Evolutionary conservation across 208 protist species (phyloP).

Genomic region (Leishmania guyanensis): DNA sequence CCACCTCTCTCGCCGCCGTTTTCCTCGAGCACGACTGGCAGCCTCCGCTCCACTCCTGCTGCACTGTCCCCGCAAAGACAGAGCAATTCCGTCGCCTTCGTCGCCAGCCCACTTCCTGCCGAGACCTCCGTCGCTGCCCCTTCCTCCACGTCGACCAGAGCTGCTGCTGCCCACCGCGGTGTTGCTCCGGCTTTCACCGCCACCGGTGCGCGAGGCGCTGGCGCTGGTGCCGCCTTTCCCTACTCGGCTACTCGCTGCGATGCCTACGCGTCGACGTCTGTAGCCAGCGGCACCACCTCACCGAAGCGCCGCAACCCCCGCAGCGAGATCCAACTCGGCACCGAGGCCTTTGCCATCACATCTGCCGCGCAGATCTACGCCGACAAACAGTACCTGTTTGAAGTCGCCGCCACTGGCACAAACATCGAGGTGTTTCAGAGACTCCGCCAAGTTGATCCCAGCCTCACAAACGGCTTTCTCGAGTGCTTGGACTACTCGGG

Average conservation of each 20-base stretch:
- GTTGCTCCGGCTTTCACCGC: slow-evolving; percentile 13
- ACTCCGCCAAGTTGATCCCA: slow-evolving; percentile 64
- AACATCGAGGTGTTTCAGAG: slow-evolving; percentile 50
- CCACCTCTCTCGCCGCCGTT: slow-evolving; percentile 40
- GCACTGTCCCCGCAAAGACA: slow-evolving; percentile 12
- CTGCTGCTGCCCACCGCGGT: not conserved
- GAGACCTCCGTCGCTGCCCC: not conserved
- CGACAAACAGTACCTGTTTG: slow-evolving; percentile 43
- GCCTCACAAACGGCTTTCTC: slow-evolving; percentile 64
- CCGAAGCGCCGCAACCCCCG: slow-evolving; percentile 16
- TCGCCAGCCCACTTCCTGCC: slow-evolving; percentile 12
- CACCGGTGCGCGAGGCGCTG: slow-evolving; percentile 12
- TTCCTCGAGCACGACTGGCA: slow-evolving; percentile 27
- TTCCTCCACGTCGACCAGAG: not conserved
- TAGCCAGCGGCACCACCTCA: not conserved
- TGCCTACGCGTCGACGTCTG: not conserved
- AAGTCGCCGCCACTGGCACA: slow-evolving; percentile 40
- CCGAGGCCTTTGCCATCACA: not conserved
- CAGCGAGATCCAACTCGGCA: no score
- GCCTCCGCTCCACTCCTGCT: slow-evolving; percentile 39
- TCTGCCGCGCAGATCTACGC: slow-evolving; percentile 37
- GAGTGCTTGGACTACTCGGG: slow-evolving; percentile 74
- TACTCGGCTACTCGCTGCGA: not conserved
- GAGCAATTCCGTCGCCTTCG: not conserved
- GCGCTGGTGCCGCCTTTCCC: not conserved